Conservation (phyloP, 2,329 filamentous ascomycete genomes). For the Aspergillus niger region DNA sequence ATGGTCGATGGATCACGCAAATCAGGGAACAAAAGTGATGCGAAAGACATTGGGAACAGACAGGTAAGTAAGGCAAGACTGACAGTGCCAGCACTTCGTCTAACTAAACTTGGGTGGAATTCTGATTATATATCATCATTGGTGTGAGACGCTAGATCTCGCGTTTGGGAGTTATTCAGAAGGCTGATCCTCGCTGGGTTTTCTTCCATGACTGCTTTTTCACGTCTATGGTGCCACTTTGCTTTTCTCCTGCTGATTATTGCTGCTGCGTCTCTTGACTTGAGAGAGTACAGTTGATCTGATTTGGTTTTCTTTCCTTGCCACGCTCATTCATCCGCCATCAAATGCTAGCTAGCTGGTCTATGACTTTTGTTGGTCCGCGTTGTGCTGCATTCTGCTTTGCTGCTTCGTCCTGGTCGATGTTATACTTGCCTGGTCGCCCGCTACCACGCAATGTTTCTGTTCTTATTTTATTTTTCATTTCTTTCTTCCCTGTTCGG, state of each 20-base stretch:
- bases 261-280: not conserved
- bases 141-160: too few species aligned
- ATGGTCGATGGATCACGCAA: too few species aligned
- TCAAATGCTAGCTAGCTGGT: not conserved
- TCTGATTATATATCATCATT: not conserved
- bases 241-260: conserved; percentile 68
- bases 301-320: not conserved
- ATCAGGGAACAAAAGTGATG: too few species aligned
- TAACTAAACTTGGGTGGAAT: conserved; percentile 46
- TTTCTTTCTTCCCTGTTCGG: not conserved
- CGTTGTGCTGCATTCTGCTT: not conserved
- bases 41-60: too few species aligned
- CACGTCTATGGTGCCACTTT: too few species aligned
- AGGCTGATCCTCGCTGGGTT: too few species aligned
- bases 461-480: not conserved
- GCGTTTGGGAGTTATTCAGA: too few species aligned
- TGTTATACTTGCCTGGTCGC: not conserved
- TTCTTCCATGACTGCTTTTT: too few species aligned
- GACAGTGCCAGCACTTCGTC: not conserved
- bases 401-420: not conserved
- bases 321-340: not conserved
- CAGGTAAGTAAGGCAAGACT: not conserved
- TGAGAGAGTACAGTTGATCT: not conserved
- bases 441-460: not conserved
- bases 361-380: not conserved